Evolutionary conservation across 345 rosid genomes (phyloP), one percentile per base, ranked within the genome.

Genomic region (Aquilaria sinensis): DNA sequence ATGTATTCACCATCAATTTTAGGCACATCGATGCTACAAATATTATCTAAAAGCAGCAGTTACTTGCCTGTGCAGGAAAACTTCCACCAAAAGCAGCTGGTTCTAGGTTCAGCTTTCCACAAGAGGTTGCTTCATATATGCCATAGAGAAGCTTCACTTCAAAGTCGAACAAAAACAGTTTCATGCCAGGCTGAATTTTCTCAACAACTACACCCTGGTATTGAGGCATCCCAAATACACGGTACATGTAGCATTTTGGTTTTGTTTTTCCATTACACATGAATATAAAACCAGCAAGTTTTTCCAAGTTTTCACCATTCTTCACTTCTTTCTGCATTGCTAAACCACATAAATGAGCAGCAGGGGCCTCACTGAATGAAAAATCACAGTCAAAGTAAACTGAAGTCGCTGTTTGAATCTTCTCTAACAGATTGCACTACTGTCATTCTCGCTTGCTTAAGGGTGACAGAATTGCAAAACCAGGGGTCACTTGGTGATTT

Each of bases 31-130:
- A 23, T 23, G 23, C 23, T 23, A 23, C 23, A 23, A 23, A 23
- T 23, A 23, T 23, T 9, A 65, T n/a, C 15, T 30, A 31, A 23
- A 31, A 14, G 43, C 41, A 10, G n/a, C 55, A 54, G 29, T 0
- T 15, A 65, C 53, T 66, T 62, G 80, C 89, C 81, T 79, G 82
- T 34, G 84, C 82, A 56, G 86, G 81, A 72, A 77, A 84, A 61
- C 73, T 64, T 52, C 47, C 80, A 13, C 62, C 75, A 57, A 84
- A 79, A 67, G 86, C 89, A 57, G 68, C 67, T 33, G 77, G 79
- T 52, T 81, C 79, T 61, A 81, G 64, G 73, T 81, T 70, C 69
- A 79, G 31, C 63, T 48, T 71, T 56, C 86, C 89, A 67, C 52
- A 66, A 63, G 72, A 63, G 51, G 75, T 75, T 53, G 89, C 84